Evolutionary conservation across 192 early-diverging fungal species (phyloP), one percentile per base, ranked within the genome.

Genomic region (Gigaspora rosea): DNA sequence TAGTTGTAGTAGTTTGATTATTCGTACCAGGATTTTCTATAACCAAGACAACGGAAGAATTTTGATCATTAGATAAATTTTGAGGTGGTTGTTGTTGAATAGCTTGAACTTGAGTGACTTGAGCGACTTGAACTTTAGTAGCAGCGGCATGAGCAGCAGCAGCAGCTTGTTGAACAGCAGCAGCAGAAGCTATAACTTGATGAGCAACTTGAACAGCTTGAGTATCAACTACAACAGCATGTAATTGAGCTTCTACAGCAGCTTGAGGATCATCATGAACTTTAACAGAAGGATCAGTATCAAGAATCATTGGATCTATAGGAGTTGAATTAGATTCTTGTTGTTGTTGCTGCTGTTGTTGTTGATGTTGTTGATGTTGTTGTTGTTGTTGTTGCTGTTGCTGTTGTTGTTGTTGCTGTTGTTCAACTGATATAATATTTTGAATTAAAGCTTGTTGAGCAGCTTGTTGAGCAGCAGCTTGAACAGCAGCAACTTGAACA

Each of bases 151-250:
- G 27, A 27, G 27, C 27, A 27, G 27, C 27, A 27, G 27, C 27
- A 27, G 1, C 27, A 27, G 22, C 32, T 36, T 73, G 52, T 6
- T 15, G 6, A 11, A 6, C 33, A n/a, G 50, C 36, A 58, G 57
- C 54, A 15, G 18, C 15, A 52, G 27, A 27, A 27, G 27, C 27
- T 27, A 27, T 27, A 27, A 27, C 27, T 27, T 33, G 18, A 36
- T 4, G 27, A 11, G 69, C 73, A 27, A 27, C 27, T 27, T 33
- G 18, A 36, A 8, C 50, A 11, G 69, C 73, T 75, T 75, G 72
- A 41, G 72, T 57, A 18, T 58, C 18, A 16, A n/a, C 72, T 3
- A 61, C 41, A 57, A 18, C 72, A 35, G 33, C 68, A 6, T 11
- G 10, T 27, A 18, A 9, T 62, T 27, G 9, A 9, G 59, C 48